phyloP scores from a whole-genome alignment of 2,329 filamentous ascomycete species.

The Sphaerulina vaccinii region DNA sequence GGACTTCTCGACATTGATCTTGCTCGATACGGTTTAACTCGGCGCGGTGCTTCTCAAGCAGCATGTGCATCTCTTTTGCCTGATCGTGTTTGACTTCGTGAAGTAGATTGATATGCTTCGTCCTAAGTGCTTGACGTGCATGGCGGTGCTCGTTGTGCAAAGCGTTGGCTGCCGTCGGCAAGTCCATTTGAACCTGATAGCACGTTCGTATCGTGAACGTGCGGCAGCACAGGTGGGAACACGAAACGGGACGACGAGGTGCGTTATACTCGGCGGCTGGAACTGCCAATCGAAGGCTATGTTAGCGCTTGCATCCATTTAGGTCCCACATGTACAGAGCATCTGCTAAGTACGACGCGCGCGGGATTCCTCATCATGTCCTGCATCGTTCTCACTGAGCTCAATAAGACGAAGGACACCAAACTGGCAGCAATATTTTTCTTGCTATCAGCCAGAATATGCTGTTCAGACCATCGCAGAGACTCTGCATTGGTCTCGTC shows the following conservation, averaged over 20 bases:
- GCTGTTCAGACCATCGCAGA: neutral
- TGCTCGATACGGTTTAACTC: neutral
- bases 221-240: neutral
- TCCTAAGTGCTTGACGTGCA: neutral
- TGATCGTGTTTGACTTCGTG: neutral
- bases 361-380: neutral
- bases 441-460: neutral
- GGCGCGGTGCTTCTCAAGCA: conserved; percentile 2
- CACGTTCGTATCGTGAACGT: neutral
- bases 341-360: conserved; percentile 1
- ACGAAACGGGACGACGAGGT: conserved; percentile 1
- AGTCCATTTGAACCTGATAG: neutral
- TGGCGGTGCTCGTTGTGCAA: neutral
- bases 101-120: neutral
- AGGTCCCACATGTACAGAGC: neutral
- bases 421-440: neutral
- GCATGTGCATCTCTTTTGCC: conserved; percentile 1
- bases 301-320: neutral
- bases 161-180: conserved; percentile 1
- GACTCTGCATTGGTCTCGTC: conserved; percentile 1
- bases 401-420: neutral
- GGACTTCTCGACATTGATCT: conserved; percentile 2
- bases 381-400: neutral
- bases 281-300: conserved; percentile 1
- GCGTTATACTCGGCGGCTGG: conserved; percentile 1